Conservation (phyloP, 1,139 yeast genomes). For the Geotrichum fermentans region DNA sequence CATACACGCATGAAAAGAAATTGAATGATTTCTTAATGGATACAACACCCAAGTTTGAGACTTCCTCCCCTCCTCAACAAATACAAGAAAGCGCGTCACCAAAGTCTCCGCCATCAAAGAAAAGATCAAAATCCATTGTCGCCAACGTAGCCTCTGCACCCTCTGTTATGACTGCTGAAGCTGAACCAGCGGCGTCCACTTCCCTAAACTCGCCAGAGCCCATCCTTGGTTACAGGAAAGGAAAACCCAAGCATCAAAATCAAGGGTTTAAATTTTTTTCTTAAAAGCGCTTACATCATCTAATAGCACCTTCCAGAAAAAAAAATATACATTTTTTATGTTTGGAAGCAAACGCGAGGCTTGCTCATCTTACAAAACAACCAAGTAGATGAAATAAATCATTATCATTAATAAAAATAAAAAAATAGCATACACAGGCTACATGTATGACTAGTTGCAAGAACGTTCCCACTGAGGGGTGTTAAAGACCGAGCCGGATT, state of each 20-base stretch:
- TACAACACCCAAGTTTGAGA: constrained; percentile 12
- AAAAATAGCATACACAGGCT: not conserved
- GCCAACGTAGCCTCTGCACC: too few relatives aligned
- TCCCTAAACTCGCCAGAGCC: not conserved
- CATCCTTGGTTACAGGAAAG: constrained; percentile 5
- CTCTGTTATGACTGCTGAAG: too few relatives aligned
- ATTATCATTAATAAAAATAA: not conserved
- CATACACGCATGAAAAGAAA: constrained; percentile 4
- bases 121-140: not conserved
- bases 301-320: not conserved
- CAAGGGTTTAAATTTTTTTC: constrained; percentile 9
- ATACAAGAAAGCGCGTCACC: not conserved
- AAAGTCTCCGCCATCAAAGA: not conserved
- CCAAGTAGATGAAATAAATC: too few relatives aligned
- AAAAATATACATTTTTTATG: too few relatives aligned
- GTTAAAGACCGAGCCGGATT: not conserved
- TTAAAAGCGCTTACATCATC: not conserved
- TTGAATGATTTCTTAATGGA: constrained; percentile 12
- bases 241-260: constrained; percentile 9
- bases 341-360: too few relatives aligned
- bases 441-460: not conserved
- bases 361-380: too few relatives aligned
- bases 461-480: too few relatives aligned
- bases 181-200: too few relatives aligned
- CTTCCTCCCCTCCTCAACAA: not conserved